Evolutionary conservation across 768 basidiomycete genomes (phyloP), one percentile per base, ranked within the genome.

Genomic region (Suillus subluteus): DNA sequence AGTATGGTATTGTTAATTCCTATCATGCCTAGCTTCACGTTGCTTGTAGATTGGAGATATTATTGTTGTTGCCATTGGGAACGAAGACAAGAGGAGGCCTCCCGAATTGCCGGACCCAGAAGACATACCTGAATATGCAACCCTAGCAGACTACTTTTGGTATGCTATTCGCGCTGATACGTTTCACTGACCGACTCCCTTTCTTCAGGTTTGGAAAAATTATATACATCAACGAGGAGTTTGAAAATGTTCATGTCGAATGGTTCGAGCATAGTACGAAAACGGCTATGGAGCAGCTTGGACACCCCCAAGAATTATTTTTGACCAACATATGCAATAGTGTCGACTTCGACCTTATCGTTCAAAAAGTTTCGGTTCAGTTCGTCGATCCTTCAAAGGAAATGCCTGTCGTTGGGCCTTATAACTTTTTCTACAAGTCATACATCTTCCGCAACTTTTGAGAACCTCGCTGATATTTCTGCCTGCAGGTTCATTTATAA

Each of bases 231-330:
- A 74, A 82, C 18, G 76, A 79, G 41, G 75, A 80, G 18, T 66
- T 77, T 6, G 76, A 82, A 63, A 75, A 66, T 2, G 84, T 85
- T 1, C 93, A 95, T 74, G 76, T 91, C 12, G 91, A 87, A 41
- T 95, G 91, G 91, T 85, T 91, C 37, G 84, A 90, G 63, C 92
- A 94, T 70, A 85, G 87, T 0, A 84, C 86, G 0, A 83, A 85
- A 64, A 90, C 87, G 0, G 73, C 86, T n/a, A 73, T 92, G 35
- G 79, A 82, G 37, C 88, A 92, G 66, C 75, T 93, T 16, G 84
- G 83, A 0, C 78, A 90, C 65, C 79, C 85, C 0, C 87, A 87
- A 64, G 91, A 95, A 69, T 73, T 95, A 0, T 92, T 89, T 72
- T 74, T 91, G 6, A 82, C 83, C 37, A 76, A 87, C 2, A 72